These are phyloP conservation scores for Micractinium sp. DNA, from an alignment of 139 green algal genomes.

Conservation along the genomic window DNA sequence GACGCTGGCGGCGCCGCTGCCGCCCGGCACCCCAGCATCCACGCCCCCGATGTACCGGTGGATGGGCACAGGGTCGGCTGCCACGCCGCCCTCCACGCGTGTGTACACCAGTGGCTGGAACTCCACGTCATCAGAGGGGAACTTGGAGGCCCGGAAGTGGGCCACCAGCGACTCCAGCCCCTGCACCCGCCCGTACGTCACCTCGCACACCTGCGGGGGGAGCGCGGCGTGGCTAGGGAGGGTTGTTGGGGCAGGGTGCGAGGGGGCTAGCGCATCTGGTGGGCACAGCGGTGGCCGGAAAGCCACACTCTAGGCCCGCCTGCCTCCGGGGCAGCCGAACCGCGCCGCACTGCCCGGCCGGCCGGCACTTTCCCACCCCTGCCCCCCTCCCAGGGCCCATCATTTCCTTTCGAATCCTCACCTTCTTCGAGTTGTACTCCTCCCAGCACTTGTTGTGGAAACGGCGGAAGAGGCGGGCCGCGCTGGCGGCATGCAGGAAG, in stretches of 20 bases:
- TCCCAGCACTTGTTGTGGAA: conserved; percentile 66
- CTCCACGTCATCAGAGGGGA: conserved; percentile 56
- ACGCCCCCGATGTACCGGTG: conserved; percentile 30
- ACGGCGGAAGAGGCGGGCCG: conserved; percentile 29
- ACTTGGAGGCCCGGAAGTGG: conserved; percentile 57
- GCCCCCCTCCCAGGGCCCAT: too few species aligned
- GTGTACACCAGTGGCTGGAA: conserved; percentile 53
- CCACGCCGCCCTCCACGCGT: background rate
- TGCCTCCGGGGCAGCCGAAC: background rate
- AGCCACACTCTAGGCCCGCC: background rate
- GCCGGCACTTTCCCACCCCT: background rate
- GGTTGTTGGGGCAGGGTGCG: background rate
- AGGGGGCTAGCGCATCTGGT: too few species aligned
- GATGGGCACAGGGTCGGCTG: conserved; percentile 30
- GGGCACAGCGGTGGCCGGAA: background rate
- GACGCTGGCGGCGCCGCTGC: background rate
- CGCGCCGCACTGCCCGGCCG: too few species aligned
- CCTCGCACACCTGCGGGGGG: conserved; percentile 51
- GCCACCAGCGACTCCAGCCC: conserved; percentile 50
- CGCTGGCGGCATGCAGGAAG: conserved; percentile 46
- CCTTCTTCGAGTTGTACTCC: conserved; percentile 76
- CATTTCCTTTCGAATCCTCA: too few species aligned
- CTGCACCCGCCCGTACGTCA: conserved; percentile 58
- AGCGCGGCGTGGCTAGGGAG: background rate
- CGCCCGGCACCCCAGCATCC: background rate